phyloP scores from a whole-genome alignment of 139 green algal species.

The Picochlorum sp. region DNA sequence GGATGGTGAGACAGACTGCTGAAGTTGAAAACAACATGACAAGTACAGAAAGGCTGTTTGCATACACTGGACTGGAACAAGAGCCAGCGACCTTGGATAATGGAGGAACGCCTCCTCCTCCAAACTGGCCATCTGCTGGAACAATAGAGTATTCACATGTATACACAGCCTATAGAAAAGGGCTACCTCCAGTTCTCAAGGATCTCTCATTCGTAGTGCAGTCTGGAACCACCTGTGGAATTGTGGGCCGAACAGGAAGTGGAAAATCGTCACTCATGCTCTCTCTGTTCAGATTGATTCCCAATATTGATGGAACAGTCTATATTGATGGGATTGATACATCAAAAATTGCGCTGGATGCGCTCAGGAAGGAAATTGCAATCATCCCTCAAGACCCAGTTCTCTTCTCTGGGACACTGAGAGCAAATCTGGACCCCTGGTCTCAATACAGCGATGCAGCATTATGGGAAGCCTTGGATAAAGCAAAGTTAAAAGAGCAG shows the following conservation, averaged over 20 bases:
- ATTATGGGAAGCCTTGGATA: conserved; percentile 60
- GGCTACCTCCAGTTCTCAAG: conserved; percentile 58
- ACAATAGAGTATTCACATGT: conserved; percentile 43
- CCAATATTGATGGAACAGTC: conserved; percentile 52
- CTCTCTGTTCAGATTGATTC: conserved; percentile 75
- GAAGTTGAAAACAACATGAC: conserved; percentile 83
- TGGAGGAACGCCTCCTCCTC: conserved; percentile 18
- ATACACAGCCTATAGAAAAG: conserved; percentile 55
- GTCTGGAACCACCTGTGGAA: conserved; percentile 42
- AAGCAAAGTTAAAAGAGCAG: conserved; percentile 43
- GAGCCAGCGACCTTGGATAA: conserved; percentile 37
- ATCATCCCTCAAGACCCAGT: conserved; percentile 79
- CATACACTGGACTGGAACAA: conserved; percentile 58
- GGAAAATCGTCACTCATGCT: conserved; percentile 76
- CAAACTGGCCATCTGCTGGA: conserved; percentile 59
- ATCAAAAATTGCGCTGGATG: conserved; percentile 50
- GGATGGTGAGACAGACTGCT: conserved; percentile 29
- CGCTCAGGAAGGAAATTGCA: conserved; percentile 60
- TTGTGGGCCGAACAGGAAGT: conserved; percentile 69
- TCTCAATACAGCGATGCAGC: conserved; percentile 32
- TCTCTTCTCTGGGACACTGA: conserved; percentile 70
- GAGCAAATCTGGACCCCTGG: conserved; percentile 77
- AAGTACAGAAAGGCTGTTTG: conserved; percentile 64
- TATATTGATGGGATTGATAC: conserved; percentile 65
- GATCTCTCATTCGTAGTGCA: conserved; percentile 56